Evolutionary conservation across 352 stramenopile species (phyloP).

Genomic region (Pythium utonaiense): DNA sequence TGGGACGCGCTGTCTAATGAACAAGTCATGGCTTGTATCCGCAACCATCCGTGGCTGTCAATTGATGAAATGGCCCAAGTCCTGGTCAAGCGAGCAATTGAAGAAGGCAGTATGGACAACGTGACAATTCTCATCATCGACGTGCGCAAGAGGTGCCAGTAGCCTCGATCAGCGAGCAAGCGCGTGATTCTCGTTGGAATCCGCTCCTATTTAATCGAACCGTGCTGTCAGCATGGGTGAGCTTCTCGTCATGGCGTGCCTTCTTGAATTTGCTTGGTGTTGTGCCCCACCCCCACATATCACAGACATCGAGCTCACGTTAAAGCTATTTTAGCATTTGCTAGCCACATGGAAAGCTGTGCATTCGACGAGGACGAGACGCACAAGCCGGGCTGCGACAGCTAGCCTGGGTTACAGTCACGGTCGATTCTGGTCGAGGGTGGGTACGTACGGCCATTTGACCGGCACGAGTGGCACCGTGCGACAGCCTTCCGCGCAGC

Average conservation of each 20-base stretch:
- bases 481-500: background rate
- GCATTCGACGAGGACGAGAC: background rate
- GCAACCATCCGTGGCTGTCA: conserved; percentile 61
- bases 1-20: conserved; percentile 79
- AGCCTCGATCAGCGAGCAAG: background rate
- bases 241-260: background rate
- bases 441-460: background rate
- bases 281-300: background rate
- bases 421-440: background rate
- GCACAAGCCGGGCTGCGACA: background rate
- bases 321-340: conserved; percentile 15
- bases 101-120: conserved; percentile 72
- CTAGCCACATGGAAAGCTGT: background rate
- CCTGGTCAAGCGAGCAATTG: conserved; percentile 58
- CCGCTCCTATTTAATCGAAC: conserved; percentile 18
- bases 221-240: background rate
- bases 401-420: background rate
- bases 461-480: background rate
- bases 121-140: conserved; percentile 75
- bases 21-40: conserved; percentile 52
- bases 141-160: conserved; percentile 34
- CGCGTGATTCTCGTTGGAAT: background rate
- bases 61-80: conserved; percentile 61
- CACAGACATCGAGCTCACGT: background rate
- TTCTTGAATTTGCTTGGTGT: background rate